phyloP scores from a whole-genome alignment of 2,329 filamentous ascomycete genomes.

The Hypoxylon sp. region DNA sequence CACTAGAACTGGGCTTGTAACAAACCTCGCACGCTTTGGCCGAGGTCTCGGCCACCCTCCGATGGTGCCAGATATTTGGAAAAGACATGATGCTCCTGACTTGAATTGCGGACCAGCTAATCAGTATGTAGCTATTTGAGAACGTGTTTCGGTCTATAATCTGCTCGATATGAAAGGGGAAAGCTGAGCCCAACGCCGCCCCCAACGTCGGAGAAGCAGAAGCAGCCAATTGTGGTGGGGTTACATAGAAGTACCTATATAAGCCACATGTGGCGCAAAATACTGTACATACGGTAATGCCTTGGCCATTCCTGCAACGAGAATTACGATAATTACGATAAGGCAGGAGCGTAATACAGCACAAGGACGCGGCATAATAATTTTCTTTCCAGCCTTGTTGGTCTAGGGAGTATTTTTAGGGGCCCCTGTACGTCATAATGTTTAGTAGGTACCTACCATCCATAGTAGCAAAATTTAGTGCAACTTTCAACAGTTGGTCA shows the following conservation, averaged over 20 bases:
- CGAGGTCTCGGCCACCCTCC: slow-evolving; percentile 87
- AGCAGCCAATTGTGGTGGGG: slow-evolving; percentile 25
- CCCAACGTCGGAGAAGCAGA: slow-evolving; percentile 12
- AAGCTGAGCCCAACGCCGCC: slow-evolving; percentile 1
- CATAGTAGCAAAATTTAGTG: slow-evolving; percentile 24
- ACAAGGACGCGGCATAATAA: not conserved
- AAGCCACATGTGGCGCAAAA: slow-evolving; percentile 31
- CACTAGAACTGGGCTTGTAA: slow-evolving; percentile 88
- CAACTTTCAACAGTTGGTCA: slow-evolving; percentile 24
- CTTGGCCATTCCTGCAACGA: not conserved
- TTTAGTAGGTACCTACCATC: no score
- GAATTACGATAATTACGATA: not conserved
- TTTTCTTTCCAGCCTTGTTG: slow-evolving; percentile 22
- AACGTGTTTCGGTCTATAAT: not conserved
- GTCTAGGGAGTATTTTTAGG: slow-evolving; percentile 20
- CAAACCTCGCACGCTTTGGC: slow-evolving; percentile 91
- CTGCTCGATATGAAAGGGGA: slow-evolving; percentile 4
- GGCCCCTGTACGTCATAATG: slow-evolving; percentile 38
- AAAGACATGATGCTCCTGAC: slow-evolving; percentile 64
- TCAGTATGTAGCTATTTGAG: not conserved
- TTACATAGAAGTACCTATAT: no score
- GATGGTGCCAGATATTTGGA: slow-evolving; percentile 86
- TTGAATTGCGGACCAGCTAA: not conserved
- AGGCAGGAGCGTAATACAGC: not conserved
- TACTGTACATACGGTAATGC: no score